Base-by-base conservation (phyloP, 2,329 filamentous ascomycete species). In the Diaporthe ilicicola region DNA sequence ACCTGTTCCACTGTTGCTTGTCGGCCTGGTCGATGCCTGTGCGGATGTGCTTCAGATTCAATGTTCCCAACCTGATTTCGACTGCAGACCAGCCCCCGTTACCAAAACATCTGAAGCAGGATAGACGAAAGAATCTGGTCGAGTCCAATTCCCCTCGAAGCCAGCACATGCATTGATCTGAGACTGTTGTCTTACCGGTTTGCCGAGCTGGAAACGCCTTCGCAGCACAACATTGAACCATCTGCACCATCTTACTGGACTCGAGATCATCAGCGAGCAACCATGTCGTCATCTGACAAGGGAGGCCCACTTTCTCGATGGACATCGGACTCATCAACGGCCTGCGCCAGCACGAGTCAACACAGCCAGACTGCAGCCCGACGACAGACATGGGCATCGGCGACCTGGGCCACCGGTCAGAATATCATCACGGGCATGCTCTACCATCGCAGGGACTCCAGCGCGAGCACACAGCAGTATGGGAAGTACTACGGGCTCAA, bases 341-440 rank as follows among this genome's bases (percentile, higher is more conserved):
- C 66, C 27, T 71, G 66, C 32, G 66, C n/a, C 22, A 68, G 66
- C 69, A 27, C 46, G 39, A 29, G 46, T 24, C 67, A 56, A 39
- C 67, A 61, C 53, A 59, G 22, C 51, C 71, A 71, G n/a, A 65
- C 5, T n/a, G 51, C 53, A 24, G 55, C 32, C 10, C 71, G 64
- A 7, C 55, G 69, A 54, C 71, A 72, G 46, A 70, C 71, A 65
- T 72, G 71, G 71, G 71, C 71, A 2, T 68, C 71, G 9, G 69
- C 69, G 5, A 72, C 71, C 13, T 72, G 68, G 71, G 56, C 68
- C 15, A 71, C 71, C 4, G 71, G 71, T 24, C 71, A 72, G 56
- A 70, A 66, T 13, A 64, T 72, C 29, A 56, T 72, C 48, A 71
- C 71, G 10, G 69, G 71, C 13, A 71, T 72, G 37, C 50, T 72